Percentiles rank a stretch among this genome's conserved stretches.
Evolutionary conservation across 345 rosid species (phyloP).

Genomic region (Mercurialis annua): DNA sequence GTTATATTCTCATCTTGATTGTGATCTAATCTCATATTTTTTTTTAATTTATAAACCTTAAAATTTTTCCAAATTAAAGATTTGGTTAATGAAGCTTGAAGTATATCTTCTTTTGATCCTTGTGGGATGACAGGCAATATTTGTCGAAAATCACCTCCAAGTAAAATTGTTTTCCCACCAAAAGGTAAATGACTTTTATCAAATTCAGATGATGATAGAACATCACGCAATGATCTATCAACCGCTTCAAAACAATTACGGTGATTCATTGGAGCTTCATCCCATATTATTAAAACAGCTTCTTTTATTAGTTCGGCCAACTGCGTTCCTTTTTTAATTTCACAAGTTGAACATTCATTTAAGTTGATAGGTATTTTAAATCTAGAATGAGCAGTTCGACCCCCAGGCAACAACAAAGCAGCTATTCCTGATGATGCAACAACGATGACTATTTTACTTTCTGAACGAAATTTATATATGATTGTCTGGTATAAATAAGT

Average conservation of each 20-base stretch:
- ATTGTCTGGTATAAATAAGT: too few species aligned
- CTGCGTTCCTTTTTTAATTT: not conserved
- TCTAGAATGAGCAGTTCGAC: not conserved
- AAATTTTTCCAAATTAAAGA: too few species aligned
- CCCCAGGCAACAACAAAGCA: not conserved
- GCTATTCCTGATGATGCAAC: not conserved
- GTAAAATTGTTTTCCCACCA: not conserved
- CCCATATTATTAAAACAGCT: not conserved
- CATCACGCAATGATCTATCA: not conserved
- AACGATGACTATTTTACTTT: too few species aligned
- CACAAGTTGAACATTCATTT: not conserved
- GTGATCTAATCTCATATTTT: too few species aligned
- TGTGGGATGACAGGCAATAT: too few species aligned
- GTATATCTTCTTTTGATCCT: too few species aligned
- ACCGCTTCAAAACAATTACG: not conserved
- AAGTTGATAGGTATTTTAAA: not conserved
- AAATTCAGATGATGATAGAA: not conserved
- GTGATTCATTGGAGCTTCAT: constrained; percentile 14
- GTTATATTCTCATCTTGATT: too few species aligned
- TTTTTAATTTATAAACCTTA: too few species aligned
- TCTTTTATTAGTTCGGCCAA: not conserved
- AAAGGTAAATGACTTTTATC: not conserved
- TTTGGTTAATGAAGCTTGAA: too few species aligned
- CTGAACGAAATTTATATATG: too few species aligned
- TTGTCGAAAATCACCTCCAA: not conserved